phyloP scores from a whole-genome alignment of 306 rosid species.

The Luffa aegyptiaca region DNA sequence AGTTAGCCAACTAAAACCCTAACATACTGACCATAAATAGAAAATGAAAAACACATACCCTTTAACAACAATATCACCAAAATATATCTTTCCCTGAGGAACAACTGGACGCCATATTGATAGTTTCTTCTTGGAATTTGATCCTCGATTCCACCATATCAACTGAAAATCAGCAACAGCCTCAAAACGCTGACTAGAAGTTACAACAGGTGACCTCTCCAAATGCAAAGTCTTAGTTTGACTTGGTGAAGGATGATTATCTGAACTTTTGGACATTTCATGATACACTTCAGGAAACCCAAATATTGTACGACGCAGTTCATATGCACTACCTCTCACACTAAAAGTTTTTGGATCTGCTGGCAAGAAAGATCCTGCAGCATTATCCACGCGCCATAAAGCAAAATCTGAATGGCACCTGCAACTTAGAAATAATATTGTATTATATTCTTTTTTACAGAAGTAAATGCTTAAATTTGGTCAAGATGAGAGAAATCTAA shows the following conservation, averaged over 20 bases:
- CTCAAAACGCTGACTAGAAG: constrained; percentile 51
- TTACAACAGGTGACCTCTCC: constrained; percentile 34
- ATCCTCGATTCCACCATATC: constrained; percentile 90
- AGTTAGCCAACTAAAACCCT: not conserved
- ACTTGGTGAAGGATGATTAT: constrained; percentile 31
- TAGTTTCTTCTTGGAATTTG: constrained; percentile 54
- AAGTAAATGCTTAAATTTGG: not conserved
- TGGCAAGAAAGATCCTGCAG: constrained; percentile 87
- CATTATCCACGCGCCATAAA: constrained; percentile 89
- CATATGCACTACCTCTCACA: constrained; percentile 57
- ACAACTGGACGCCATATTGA: constrained; percentile 95
- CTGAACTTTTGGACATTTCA: constrained; percentile 21
- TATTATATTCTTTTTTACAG: not conserved
- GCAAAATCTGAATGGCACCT: constrained; percentile 44
- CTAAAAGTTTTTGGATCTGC: constrained; percentile 43
- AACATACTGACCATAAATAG: constrained; percentile 15
- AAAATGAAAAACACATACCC: constrained; percentile 38
- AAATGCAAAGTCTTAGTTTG: constrained; percentile 24
- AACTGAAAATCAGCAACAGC: constrained; percentile 74
- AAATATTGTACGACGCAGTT: constrained; percentile 60
- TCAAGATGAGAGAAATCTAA: not conserved
- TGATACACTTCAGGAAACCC: constrained; percentile 44
- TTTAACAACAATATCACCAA: constrained; percentile 78
- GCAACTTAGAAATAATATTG: constrained; percentile 21
- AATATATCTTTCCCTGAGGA: constrained; percentile 68